phyloP scores from a whole-genome alignment of 805 yeast species.

The Metschnikowia cubensis region DNA sequence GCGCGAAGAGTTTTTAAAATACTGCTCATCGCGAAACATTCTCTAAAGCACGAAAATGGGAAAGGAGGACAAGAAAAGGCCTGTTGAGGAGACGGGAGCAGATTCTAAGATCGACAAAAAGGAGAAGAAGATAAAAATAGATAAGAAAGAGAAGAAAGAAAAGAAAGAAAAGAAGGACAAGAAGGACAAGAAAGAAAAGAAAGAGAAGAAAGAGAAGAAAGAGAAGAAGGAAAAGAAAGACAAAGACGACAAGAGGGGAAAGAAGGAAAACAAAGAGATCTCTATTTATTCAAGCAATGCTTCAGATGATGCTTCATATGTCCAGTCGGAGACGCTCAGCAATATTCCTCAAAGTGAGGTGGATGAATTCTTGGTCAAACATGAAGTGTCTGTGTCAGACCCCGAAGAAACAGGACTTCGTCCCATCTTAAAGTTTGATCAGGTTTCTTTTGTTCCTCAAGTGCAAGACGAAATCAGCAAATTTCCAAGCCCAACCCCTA shows the following conservation, averaged over 20 bases:
- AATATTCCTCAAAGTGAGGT: constrained; percentile 50
- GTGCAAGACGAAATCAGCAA: constrained; percentile 60
- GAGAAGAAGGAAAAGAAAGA: constrained; percentile 20
- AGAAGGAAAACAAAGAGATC: constrained; percentile 32
- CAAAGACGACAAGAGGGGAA: constrained; percentile 33
- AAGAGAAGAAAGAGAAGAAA: constrained; percentile 25
- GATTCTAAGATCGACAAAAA: constrained; percentile 25
- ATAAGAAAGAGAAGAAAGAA: constrained; percentile 15
- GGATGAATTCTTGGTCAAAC: constrained; percentile 57
- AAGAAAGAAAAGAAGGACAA: constrained; percentile 24
- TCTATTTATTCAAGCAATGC: neutral
- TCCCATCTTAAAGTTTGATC: constrained; percentile 68
- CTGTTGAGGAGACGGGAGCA: constrained; percentile 24
- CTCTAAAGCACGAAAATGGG: constrained; percentile 8
- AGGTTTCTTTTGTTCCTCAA: constrained; percentile 49
- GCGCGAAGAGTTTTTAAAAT: constrained; percentile 3
- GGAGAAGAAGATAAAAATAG: constrained; percentile 23
- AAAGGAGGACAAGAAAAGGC: constrained; percentile 29
- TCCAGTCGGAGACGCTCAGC: constrained; percentile 38
- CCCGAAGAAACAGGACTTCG: constrained; percentile 48
- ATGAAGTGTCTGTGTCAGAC: constrained; percentile 80
- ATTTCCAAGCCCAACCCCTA: constrained; percentile 92
- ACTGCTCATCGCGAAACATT: neutral
- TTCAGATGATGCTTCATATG: constrained; percentile 22
- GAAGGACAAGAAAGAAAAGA: constrained; percentile 19